These are phyloP conservation scores for Lasiosphaeria ovina DNA, from an alignment of 495 filamentous ascomycete genomes.

Conservation along the genomic window DNA sequence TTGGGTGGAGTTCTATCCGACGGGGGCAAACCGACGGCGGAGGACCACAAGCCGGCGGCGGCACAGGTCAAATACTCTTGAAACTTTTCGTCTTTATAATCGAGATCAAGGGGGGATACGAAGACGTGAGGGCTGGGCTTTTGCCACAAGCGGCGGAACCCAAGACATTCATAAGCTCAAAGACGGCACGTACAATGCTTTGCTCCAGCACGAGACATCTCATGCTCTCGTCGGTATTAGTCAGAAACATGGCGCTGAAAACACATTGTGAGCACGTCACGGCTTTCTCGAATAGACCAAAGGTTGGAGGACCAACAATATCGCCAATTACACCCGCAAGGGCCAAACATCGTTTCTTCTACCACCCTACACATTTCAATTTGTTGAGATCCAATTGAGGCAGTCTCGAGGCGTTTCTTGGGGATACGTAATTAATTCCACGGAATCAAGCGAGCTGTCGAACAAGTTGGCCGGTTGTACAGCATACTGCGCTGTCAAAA, in stretches of 20 bases:
- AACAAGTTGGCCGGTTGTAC: conserved; percentile 12
- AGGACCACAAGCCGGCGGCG: background rate
- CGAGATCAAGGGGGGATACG: background rate
- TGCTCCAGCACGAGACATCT: conserved; percentile 25
- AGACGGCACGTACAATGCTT: conserved; percentile 28
- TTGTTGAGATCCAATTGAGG: too few species aligned
- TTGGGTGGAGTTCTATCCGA: background rate
- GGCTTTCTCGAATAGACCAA: background rate
- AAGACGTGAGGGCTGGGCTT: background rate
- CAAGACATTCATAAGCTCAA: conserved; percentile 24
- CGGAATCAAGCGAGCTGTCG: conserved; percentile 5
- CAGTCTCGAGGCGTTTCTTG: background rate
- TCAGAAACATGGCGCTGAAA: background rate
- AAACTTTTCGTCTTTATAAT: conserved; percentile 26
- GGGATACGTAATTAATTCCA: too few species aligned
- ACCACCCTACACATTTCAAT: background rate
- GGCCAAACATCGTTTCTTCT: background rate
- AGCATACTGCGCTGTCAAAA: conserved; percentile 29
- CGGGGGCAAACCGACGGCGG: background rate
- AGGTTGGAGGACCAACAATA: background rate
- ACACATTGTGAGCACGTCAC: background rate
- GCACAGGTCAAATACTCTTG: background rate
- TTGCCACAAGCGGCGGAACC: conserved; percentile 1
- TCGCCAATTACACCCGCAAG: background rate
- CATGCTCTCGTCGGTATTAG: conserved; percentile 6